Evolutionary conservation across 352 stramenopile species (phyloP).

Genomic region (Hyaloperonospora arabidopsidis): DNA sequence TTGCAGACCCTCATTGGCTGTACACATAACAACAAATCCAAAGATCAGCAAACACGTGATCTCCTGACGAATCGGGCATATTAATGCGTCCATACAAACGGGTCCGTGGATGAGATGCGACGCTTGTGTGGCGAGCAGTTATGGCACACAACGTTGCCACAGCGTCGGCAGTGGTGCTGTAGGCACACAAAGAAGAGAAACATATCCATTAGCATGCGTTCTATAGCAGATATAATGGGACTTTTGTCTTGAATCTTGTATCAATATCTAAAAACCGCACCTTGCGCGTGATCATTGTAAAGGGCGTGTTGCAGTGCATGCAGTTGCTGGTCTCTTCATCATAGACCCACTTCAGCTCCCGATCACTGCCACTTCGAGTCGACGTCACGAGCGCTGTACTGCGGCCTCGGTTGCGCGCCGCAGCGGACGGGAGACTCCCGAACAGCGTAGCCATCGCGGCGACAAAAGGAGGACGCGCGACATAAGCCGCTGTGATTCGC

Average conservation of each 20-base stretch:
- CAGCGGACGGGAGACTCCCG: slow-evolving; percentile 54
- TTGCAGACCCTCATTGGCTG: slow-evolving; percentile 85
- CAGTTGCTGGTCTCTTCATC: slow-evolving; percentile 81
- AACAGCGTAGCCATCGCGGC: slow-evolving; percentile 61
- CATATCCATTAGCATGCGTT: background rate
- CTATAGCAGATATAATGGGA: background rate
- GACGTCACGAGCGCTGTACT: slow-evolving; percentile 35
- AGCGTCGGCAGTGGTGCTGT: slow-evolving; percentile 77
- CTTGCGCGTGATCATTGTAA: slow-evolving; percentile 78
- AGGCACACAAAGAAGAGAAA: slow-evolving; percentile 1
- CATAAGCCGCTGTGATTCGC: no score
- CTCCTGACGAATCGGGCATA: no score
- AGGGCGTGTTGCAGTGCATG: slow-evolving; percentile 83
- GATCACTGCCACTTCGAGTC: slow-evolving; percentile 29
- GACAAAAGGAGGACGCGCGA: no score
- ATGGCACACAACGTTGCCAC: slow-evolving; percentile 78
- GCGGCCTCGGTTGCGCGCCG: slow-evolving; percentile 39
- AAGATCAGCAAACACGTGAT: no score
- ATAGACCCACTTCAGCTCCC: slow-evolving; percentile 71
- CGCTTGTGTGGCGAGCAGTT: slow-evolving; percentile 84
- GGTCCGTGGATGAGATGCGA: slow-evolving; percentile 69
- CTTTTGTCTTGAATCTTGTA: background rate
- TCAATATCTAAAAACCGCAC: slow-evolving; percentile 17
- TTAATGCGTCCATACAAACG: slow-evolving; percentile 39
- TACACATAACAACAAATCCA: background rate